Percentiles rank a stretch among this genome's conserved stretches.
These are phyloP conservation scores for Rhynchospora tenuis DNA, from an alignment of 176 grass and related monocot genomes.

Conservation along the genomic window DNA sequence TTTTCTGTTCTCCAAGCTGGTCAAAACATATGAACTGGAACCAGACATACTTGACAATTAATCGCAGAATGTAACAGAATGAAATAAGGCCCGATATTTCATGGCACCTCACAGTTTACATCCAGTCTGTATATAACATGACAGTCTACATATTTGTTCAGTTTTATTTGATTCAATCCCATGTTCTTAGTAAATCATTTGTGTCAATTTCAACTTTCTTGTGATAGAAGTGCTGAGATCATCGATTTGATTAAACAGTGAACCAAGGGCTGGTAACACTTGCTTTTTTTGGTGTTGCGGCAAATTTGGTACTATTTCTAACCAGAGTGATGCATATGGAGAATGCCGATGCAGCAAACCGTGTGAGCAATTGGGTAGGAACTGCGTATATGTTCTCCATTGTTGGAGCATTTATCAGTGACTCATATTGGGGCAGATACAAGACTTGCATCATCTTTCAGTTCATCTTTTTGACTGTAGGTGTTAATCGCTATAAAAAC, in stretches of 20 bases:
- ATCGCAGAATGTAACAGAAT: background rate
- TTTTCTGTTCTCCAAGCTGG: background rate
- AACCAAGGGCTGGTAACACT: constrained; percentile 62
- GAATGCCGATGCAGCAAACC: constrained; percentile 53
- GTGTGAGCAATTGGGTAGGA: constrained; percentile 51
- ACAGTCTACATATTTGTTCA: background rate
- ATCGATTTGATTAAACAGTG: constrained; percentile 24
- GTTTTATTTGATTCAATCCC: background rate
- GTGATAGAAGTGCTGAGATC: background rate
- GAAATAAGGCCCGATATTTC: background rate
- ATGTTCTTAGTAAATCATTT: background rate
- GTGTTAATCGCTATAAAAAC: background rate
- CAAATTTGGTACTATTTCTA: constrained; percentile 68
- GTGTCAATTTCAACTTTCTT: background rate
- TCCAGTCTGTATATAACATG: background rate
- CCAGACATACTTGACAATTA: background rate
- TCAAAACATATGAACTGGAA: background rate
- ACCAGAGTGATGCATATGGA: constrained; percentile 51
- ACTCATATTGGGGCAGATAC: constrained; percentile 76
- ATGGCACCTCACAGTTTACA: background rate
- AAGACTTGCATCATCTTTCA: constrained; percentile 66
- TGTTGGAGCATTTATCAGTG: constrained; percentile 55
- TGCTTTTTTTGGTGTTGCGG: constrained; percentile 45
- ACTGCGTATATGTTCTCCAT: constrained; percentile 72
- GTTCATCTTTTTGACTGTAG: constrained; percentile 45